These are phyloP conservation scores for Phlebopus sp. DNA, from an alignment of 1,284 basidiomycete genomes.

Conservation along the genomic window DNA sequence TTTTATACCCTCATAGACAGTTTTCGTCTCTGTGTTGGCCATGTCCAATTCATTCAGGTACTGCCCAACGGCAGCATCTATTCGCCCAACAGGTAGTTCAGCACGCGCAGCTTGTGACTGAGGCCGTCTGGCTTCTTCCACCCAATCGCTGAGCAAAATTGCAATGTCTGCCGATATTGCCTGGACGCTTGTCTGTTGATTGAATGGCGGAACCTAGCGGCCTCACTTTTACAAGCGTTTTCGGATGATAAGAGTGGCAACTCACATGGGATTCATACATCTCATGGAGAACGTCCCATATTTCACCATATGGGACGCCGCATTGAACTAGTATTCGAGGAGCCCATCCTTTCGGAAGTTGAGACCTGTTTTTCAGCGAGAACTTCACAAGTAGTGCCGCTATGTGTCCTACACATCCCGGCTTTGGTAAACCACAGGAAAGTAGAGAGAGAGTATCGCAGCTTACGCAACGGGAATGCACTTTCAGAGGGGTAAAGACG, in stretches of 20 bases:
- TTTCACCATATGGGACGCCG: conserved; percentile 69
- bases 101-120: conserved; percentile 52
- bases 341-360: conserved; percentile 74
- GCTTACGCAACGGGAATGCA: conserved; percentile 82
- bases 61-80: conserved; percentile 67
- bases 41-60: conserved; percentile 68
- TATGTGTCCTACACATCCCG: conserved; percentile 55
- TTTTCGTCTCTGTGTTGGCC: conserved; percentile 55
- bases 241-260: not conserved
- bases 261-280: conserved; percentile 85
- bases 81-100: conserved; percentile 71
- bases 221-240: conserved; percentile 1
- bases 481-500: conserved; percentile 90
- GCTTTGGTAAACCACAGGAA: conserved; percentile 4
- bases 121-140: conserved; percentile 68
- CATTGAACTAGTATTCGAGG: conserved; percentile 75
- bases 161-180: conserved; percentile 78
- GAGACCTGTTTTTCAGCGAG: conserved; percentile 57
- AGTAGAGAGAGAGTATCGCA: not conserved
- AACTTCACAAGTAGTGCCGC: conserved; percentile 70
- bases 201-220: conserved; percentile 76
- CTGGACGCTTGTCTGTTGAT: conserved; percentile 72
- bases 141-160: conserved; percentile 71
- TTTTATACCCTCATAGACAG: conserved; percentile 63
- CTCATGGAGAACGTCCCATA: conserved; percentile 84